These are phyloP conservation scores for Penicillium sp. DNA, from an alignment of 2,329 filamentous ascomycete genomes.

Conservation along the genomic window DNA sequence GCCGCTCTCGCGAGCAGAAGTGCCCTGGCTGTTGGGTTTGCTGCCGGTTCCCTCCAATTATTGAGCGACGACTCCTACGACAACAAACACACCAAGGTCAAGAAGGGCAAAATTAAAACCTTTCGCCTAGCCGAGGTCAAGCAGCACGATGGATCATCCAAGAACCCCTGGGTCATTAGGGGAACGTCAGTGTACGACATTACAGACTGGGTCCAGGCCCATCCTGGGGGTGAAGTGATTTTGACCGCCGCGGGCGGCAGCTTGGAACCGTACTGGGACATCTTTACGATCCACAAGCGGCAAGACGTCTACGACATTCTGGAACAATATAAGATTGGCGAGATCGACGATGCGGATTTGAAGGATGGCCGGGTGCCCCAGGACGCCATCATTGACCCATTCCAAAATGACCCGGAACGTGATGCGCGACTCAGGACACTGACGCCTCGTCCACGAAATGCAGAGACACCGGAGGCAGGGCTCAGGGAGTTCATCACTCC, in stretches of 20 bases:
- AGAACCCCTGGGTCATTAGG: slow-evolving; percentile 62
- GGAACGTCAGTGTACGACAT: slow-evolving; percentile 70
- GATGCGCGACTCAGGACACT: slow-evolving; percentile 55
- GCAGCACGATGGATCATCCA: slow-evolving; percentile 33
- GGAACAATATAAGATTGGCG: slow-evolving; percentile 64
- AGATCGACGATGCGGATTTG: slow-evolving; percentile 61
- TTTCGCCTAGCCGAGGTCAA: slow-evolving; percentile 20
- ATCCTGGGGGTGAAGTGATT: slow-evolving; percentile 70
- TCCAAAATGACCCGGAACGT: slow-evolving; percentile 30
- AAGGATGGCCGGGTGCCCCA: slow-evolving; percentile 57
- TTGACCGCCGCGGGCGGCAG: slow-evolving; percentile 64
- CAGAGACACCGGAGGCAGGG: slow-evolving; percentile 57
- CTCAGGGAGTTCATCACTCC: slow-evolving; percentile 58
- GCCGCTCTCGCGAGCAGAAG: background rate
- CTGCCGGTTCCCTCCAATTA: background rate
- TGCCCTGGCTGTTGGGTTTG: background rate
- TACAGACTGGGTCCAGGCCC: slow-evolving; percentile 66
- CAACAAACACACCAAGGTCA: background rate
- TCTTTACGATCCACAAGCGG: slow-evolving; percentile 69
- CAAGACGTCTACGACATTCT: slow-evolving; percentile 66
- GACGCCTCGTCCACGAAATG: slow-evolving; percentile 61
- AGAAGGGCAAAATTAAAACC: background rate
- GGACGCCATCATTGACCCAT: slow-evolving; percentile 30
- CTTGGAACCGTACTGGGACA: slow-evolving; percentile 70
- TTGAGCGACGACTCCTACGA: background rate